These are phyloP conservation scores for Epichloe uncinata DNA, from an alignment of 2,329 filamentous ascomycete species.

Conservation along the genomic window DNA sequence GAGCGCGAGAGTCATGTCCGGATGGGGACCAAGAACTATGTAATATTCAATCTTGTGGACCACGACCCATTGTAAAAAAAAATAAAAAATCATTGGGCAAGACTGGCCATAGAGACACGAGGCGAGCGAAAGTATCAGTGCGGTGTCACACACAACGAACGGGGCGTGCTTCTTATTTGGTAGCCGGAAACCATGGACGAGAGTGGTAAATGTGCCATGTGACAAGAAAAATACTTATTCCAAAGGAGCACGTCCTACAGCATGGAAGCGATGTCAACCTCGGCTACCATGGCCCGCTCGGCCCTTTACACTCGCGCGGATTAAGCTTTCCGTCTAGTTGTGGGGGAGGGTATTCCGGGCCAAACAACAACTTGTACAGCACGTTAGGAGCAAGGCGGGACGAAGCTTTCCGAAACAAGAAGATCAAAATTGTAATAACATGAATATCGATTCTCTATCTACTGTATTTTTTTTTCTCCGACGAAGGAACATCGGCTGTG, in stretches of 20 bases:
- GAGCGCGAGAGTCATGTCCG: background rate
- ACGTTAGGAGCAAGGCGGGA: too few relatives aligned
- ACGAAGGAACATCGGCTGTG: too few relatives aligned
- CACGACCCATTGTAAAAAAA: background rate
- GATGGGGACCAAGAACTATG: background rate
- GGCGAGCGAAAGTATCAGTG: conserved; percentile 1
- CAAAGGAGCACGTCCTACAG: background rate
- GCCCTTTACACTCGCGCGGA: too few relatives aligned
- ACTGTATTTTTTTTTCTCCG: too few relatives aligned
- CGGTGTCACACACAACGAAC: background rate
- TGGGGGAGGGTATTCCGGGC: too few relatives aligned
- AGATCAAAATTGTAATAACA: too few relatives aligned
- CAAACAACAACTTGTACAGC: too few relatives aligned
- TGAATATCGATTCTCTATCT: too few relatives aligned
- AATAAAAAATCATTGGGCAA: too few relatives aligned
- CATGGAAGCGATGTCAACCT: background rate
- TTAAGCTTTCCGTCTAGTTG: too few relatives aligned
- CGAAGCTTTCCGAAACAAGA: too few relatives aligned
- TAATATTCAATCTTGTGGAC: background rate
- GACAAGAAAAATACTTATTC: background rate
- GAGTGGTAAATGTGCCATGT: background rate
- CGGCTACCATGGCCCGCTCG: background rate
- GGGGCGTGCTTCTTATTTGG: background rate
- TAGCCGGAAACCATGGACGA: background rate
- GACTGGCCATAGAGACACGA: background rate